Percentiles rank a stretch among this genome's conserved stretches.
phyloP scores from a whole-genome alignment of 2,329 filamentous ascomycete genomes.

The Metarhizium humberi region DNA sequence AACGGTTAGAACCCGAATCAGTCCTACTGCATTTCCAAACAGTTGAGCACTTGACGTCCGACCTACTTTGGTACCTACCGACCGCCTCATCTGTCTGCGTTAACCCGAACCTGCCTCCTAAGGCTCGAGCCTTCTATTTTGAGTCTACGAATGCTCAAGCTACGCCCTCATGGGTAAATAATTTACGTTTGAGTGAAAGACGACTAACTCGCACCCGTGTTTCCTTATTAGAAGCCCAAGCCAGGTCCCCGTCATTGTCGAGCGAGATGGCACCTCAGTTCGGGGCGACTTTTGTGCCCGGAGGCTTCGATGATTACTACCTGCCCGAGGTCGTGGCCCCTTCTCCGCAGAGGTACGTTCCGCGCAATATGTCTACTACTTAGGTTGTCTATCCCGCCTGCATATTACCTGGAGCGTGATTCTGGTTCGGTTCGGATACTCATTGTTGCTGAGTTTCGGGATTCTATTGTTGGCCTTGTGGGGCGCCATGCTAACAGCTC shows the following conservation, averaged over 20 bases:
- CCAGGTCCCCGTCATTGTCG: constrained; percentile 13
- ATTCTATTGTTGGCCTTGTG: constrained; percentile 11
- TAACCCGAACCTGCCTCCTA: neutral
- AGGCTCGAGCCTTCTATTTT: neutral
- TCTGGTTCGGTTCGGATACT: constrained; percentile 16
- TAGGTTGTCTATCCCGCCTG: neutral
- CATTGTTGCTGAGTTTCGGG: neutral
- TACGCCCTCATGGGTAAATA: neutral
- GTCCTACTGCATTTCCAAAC: neutral
- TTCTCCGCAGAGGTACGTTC: constrained; percentile 44
- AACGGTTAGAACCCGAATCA: neutral
- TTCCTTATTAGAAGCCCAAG: neutral
- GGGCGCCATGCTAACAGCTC: constrained; percentile 27
- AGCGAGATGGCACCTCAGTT: constrained; percentile 22
- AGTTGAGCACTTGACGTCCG: neutral
- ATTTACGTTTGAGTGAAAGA: neutral
- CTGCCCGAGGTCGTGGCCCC: constrained; percentile 52
- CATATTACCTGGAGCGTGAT: neutral
- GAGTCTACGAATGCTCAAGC: neutral
- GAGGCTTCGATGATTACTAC: constrained; percentile 50
- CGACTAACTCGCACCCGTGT: neutral
- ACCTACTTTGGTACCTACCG: neutral
- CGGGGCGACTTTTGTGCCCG: constrained; percentile 50
- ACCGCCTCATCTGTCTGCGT: neutral
- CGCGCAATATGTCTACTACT: constrained; percentile 8